phyloP scores from a whole-genome alignment of 2,329 filamentous ascomycete genomes.

The Calonectria crousiana region DNA sequence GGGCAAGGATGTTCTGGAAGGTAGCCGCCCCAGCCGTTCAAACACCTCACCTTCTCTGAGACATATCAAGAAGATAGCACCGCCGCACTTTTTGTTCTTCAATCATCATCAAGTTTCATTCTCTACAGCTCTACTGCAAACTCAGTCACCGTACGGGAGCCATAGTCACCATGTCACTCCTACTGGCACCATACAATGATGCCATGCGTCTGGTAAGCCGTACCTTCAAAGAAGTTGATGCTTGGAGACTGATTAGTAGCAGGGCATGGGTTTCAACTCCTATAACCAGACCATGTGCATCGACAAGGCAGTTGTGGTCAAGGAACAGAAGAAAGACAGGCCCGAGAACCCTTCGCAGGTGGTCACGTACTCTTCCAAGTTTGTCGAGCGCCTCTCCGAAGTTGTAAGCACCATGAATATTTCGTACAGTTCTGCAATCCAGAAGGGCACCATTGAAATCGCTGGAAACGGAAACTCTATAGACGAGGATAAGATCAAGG shows the following conservation, averaged over 20 bases:
- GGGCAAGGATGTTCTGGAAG: too few relatives aligned
- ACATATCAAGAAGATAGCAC: too few relatives aligned
- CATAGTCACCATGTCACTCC: background rate
- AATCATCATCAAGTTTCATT: background rate
- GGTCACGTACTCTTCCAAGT: background rate
- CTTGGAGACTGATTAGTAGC: background rate
- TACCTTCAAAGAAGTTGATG: too few relatives aligned
- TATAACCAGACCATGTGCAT: background rate
- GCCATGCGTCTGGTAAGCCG: background rate
- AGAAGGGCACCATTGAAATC: background rate
- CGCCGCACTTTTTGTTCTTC: too few relatives aligned
- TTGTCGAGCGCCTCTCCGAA: background rate
- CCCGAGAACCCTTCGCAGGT: background rate
- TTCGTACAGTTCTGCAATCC: background rate
- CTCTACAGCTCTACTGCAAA: background rate
- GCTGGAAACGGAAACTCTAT: background rate
- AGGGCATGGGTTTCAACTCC: background rate
- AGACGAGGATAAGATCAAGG: background rate
- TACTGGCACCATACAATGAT: background rate
- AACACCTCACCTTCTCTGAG: too few relatives aligned
- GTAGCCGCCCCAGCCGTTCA: too few relatives aligned
- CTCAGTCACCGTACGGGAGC: too few relatives aligned
- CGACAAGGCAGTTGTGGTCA: background rate
- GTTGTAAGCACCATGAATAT: background rate
- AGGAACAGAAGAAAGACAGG: background rate